Base-by-base conservation (phyloP, 1,284 basidiomycete species). In the Ustilago cynodontis region DNA sequence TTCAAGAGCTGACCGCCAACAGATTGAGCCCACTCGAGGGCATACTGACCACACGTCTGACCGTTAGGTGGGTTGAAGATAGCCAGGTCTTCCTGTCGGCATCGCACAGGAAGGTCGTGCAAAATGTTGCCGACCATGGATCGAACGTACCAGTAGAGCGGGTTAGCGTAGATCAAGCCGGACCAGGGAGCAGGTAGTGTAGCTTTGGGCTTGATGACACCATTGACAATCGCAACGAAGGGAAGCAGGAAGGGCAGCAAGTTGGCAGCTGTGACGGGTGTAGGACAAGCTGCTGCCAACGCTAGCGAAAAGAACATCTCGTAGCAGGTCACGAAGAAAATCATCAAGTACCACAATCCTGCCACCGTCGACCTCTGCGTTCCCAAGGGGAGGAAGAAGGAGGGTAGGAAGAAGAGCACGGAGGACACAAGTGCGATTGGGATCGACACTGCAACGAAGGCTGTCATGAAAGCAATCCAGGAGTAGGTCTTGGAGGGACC, bases 141-240 rank as follows among this genome's bases (percentile, higher is more conserved):
- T 11, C 78, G 66, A 29, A 85, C 67, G 61, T 82, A 82, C 68
- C 79, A 82, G 43, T 78, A 74, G 37, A 84, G 65, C 1, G 83
- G 83, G 50, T 80, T 82, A 51, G 76, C 54, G 22, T 69, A 79
- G 67, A 78, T 81, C 55, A 84, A 65, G 26, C 70, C 79, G 0
- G 54, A 54, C 81, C 78, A 85, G 18, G 79, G 82, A 14, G 56
- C 56, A 10, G 80, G 80, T 39, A 85, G 71, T 51, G 65, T 60
- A 10, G 66, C 11, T 14, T 76, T 77, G 9, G 83, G 83, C 39
- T 82, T 76, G 39, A 85, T 81, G 65, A 85, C 81, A 51, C 83
- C 83, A 50, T 81, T 81, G 67, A 79, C 88, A 53, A 88, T 83
- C 35, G 86, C 82, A 59, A 86, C 71, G 45, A 85, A 82, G 10